phyloP scores from a whole-genome alignment of 2,329 filamentous ascomycete species.

The Aspergillus sp. region DNA sequence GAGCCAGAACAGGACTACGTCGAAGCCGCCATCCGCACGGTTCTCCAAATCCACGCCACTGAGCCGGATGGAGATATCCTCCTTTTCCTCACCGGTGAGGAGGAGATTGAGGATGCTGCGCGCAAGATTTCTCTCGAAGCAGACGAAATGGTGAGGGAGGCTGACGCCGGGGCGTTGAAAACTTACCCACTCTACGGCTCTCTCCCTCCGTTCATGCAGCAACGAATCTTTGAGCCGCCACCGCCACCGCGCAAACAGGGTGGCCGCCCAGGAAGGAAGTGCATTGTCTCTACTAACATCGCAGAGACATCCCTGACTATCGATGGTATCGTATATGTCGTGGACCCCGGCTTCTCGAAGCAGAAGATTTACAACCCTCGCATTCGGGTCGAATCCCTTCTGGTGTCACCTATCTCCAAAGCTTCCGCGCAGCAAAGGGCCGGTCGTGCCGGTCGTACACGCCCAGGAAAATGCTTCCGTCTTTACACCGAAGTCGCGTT shows the following conservation, averaged over 20 bases:
- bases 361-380: slow-evolving; percentile 98
- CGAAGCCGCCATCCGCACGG: slow-evolving; percentile 86
- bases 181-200: slow-evolving; percentile 94
- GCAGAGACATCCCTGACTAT: slow-evolving; percentile 96
- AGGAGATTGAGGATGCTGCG: slow-evolving; percentile 95
- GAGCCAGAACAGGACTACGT: slow-evolving; percentile 95
- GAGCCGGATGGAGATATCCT: slow-evolving; percentile 89
- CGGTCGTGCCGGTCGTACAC: slow-evolving; percentile 97
- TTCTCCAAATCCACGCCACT: slow-evolving; percentile 90
- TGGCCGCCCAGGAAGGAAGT: slow-evolving; percentile 82
- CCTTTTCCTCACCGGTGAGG: slow-evolving; percentile 91
- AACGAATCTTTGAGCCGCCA: slow-evolving; percentile 87
- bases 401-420: slow-evolving; percentile 97
- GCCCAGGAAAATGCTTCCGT: slow-evolving; percentile 95
- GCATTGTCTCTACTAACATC: slow-evolving; percentile 93
- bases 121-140: slow-evolving; percentile 84
- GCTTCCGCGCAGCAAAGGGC: slow-evolving; percentile 94
- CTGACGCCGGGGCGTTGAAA: slow-evolving; percentile 77
- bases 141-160: slow-evolving; percentile 85
- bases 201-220: slow-evolving; percentile 83
- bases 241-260: slow-evolving; percentile 63
- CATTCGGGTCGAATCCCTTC: slow-evolving; percentile 87
- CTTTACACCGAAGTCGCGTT: slow-evolving; percentile 92
- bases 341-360: slow-evolving; percentile 98
- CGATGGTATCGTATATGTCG: slow-evolving; percentile 96